Conservation (phyloP, 2,329 filamentous ascomycete genomes). For the Colletotrichum spinosum region DNA sequence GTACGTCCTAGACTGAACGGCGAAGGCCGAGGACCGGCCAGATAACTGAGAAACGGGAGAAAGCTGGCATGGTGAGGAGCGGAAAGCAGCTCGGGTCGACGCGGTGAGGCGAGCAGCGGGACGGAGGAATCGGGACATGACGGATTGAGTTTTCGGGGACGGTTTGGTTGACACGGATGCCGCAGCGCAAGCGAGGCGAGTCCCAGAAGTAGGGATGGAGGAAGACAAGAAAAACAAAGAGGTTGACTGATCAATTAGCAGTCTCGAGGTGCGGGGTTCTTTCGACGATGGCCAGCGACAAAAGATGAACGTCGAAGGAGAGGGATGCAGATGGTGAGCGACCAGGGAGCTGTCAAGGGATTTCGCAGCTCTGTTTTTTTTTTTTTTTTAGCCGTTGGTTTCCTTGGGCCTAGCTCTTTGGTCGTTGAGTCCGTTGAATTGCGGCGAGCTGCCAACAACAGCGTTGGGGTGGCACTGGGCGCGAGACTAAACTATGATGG, state of each 20-base stretch:
- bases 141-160: slow-evolving; percentile 33
- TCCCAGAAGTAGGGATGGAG: slow-evolving; percentile 5
- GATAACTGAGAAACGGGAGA: slow-evolving; percentile 51
- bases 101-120: slow-evolving; percentile 62
- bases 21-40: slow-evolving; percentile 49
- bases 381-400: not conserved
- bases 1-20: slow-evolving; percentile 65
- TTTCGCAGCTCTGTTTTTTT: slow-evolving; percentile 39
- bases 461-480: slow-evolving; percentile 37
- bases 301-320: slow-evolving; percentile 34
- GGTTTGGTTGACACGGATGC: slow-evolving; percentile 9
- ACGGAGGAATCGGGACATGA: slow-evolving; percentile 65
- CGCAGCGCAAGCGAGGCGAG: slow-evolving; percentile 20
- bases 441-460: slow-evolving; percentile 37
- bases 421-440: slow-evolving; percentile 41
- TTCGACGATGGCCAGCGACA: slow-evolving; percentile 37
- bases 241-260: slow-evolving; percentile 10
- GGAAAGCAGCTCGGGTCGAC: slow-evolving; percentile 53
- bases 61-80: slow-evolving; percentile 46
- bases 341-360: slow-evolving; percentile 39
- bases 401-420: slow-evolving; percentile 34
- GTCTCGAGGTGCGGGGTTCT: slow-evolving; percentile 26
- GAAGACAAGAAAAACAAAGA: not conserved
- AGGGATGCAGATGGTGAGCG: slow-evolving; percentile 28
- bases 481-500: slow-evolving; percentile 6